Evolutionary conservation across 148 eudicot species (phyloP).

Genomic region (Agrostemma githago): DNA sequence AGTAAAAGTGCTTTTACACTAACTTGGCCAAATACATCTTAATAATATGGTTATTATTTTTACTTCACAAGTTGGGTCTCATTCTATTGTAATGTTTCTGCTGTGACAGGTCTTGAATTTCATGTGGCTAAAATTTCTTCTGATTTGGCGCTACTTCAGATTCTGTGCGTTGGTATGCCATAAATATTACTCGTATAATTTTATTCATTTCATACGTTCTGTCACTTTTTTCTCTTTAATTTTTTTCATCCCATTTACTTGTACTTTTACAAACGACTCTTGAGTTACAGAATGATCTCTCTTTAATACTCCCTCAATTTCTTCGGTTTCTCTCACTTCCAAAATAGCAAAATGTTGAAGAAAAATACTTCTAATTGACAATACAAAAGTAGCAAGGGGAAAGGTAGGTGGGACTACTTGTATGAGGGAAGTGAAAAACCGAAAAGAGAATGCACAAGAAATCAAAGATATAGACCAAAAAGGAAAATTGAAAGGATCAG

Average conservation of each 20-base stretch:
- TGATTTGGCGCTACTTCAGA: constrained; percentile 94
- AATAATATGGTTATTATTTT: too few species aligned
- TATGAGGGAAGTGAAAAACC: neutral
- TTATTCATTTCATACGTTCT: neutral
- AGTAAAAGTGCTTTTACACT: too few species aligned
- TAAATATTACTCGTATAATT: neutral
- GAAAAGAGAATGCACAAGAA: neutral
- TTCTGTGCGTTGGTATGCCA: constrained; percentile 80
- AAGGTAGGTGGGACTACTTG: neutral
- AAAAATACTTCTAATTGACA: too few species aligned
- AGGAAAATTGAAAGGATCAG: neutral
- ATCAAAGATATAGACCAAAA: neutral
- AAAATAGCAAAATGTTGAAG: neutral
- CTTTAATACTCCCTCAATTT: neutral
- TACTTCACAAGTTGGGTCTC: neutral
- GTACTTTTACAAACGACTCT: neutral
- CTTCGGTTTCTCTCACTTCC: neutral
- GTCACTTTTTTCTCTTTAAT: neutral
- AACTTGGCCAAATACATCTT: too few species aligned
- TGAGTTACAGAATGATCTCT: neutral
- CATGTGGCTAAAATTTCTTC: constrained; percentile 97
- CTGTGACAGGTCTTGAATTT: constrained; percentile 73
- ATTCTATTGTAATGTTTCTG: constrained; percentile 10
- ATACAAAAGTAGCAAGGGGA: neutral
- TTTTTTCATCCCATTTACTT: neutral